Conservation (phyloP, 805 yeast species). For the Sugiyamaella valdiviana region DNA sequence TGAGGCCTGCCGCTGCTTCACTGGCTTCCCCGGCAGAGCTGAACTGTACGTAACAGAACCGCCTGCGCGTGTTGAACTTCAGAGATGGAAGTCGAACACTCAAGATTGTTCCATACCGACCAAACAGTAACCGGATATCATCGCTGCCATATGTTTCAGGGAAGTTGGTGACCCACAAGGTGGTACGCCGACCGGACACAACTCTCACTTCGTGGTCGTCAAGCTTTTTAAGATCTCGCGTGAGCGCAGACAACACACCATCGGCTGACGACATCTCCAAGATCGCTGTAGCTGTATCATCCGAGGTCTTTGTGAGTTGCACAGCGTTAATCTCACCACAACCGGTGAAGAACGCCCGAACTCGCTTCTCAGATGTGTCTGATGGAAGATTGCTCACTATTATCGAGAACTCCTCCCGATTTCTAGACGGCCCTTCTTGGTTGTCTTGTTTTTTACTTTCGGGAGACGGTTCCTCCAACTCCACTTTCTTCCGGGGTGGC, state of each 20-base stretch:
- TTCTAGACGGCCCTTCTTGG: slow-evolving; percentile 31
- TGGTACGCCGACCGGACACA: slow-evolving; percentile 39
- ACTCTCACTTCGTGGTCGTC: slow-evolving; percentile 43
- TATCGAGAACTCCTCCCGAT: slow-evolving; percentile 56
- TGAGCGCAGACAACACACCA: slow-evolving; percentile 51
- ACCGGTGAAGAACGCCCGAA: slow-evolving; percentile 45
- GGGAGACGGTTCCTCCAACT: slow-evolving; percentile 1
- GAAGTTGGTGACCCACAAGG: slow-evolving; percentile 69
- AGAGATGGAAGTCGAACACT: slow-evolving; percentile 62
- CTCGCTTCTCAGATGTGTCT: slow-evolving; percentile 34
- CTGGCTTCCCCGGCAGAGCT: slow-evolving; percentile 38
- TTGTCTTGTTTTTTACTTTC: too few species aligned
- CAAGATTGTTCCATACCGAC: slow-evolving; percentile 36
- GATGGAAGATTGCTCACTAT: slow-evolving; percentile 46
- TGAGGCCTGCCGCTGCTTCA: slow-evolving; percentile 37
- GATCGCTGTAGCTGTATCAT: slow-evolving; percentile 38
- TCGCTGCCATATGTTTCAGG: slow-evolving; percentile 48
- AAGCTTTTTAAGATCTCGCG: slow-evolving; percentile 49
- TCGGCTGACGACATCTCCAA: slow-evolving; percentile 49
- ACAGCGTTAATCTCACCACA: slow-evolving; percentile 52
- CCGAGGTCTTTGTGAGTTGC: slow-evolving; percentile 16
- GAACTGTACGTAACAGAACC: slow-evolving; percentile 72
- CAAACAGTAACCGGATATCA: slow-evolving; percentile 39
- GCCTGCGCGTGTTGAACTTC: slow-evolving; percentile 45
- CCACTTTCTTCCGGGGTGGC: slow-evolving; percentile 2